phyloP scores from a whole-genome alignment of 163 green algal species.

The Scenedesmus sp. region DNA sequence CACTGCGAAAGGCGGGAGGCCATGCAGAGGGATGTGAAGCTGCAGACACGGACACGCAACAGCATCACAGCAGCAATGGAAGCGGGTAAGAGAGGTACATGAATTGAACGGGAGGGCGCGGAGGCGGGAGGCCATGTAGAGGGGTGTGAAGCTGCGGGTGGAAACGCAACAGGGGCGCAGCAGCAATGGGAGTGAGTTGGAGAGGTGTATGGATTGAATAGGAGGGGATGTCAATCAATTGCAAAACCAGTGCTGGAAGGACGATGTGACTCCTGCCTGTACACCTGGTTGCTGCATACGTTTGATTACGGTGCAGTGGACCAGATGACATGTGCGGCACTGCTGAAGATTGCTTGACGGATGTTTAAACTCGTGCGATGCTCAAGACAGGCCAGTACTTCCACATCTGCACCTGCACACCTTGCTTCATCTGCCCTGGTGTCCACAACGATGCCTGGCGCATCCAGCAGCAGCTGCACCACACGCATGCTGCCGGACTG shows the following conservation, averaged over 20 bases:
- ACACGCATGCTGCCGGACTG: constrained; percentile 19
- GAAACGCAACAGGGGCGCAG: too few relatives aligned
- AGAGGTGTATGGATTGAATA: too few relatives aligned
- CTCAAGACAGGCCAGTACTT: not conserved
- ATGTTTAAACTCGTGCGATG: not conserved
- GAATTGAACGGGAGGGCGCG: not conserved
- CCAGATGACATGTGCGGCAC: too few relatives aligned
- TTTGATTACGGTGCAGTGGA: too few relatives aligned
- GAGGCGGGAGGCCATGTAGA: not conserved
- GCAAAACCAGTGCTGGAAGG: too few relatives aligned
- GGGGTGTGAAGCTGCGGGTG: constrained; percentile 7
- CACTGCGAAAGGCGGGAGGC: too few relatives aligned
- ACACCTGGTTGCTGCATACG: too few relatives aligned
- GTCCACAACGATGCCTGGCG: not conserved
- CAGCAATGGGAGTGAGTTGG: too few relatives aligned
- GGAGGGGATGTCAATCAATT: too few relatives aligned
- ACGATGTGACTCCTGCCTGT: too few relatives aligned
- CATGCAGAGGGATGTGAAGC: not conserved
- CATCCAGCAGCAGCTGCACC: constrained; percentile 20
- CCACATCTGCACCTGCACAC: not conserved
- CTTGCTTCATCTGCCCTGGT: not conserved
- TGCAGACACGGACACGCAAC: not conserved
- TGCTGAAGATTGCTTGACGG: too few relatives aligned
- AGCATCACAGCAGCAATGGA: not conserved
- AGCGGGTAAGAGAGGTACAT: not conserved